phyloP scores from a whole-genome alignment of 208 protist genomes.

The Trypanosoma scelopori region DNA sequence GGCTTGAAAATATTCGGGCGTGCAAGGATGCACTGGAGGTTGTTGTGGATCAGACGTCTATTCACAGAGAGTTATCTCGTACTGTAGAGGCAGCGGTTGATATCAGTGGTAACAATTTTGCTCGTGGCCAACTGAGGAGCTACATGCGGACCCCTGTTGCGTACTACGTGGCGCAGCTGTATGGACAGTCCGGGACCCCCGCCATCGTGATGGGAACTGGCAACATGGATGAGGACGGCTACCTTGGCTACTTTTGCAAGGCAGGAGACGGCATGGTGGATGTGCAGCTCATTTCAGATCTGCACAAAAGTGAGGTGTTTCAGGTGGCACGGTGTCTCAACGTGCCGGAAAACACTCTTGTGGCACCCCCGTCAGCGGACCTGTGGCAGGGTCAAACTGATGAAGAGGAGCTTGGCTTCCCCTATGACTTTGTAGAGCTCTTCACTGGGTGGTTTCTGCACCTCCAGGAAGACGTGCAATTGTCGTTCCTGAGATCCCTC shows the following conservation, averaged over 20 bases:
- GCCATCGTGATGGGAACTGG: slow-evolving; percentile 96
- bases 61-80: slow-evolving; percentile 74
- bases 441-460: slow-evolving; percentile 87
- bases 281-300: slow-evolving; percentile 94
- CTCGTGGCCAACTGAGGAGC: slow-evolving; percentile 90
- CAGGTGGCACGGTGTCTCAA: slow-evolving; percentile 72
- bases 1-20: slow-evolving; percentile 75
- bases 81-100: slow-evolving; percentile 68
- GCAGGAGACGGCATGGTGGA: slow-evolving; percentile 96
- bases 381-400: slow-evolving; percentile 96
- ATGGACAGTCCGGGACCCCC: slow-evolving; percentile 80
- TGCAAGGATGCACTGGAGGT: slow-evolving; percentile 77
- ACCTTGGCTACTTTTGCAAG: slow-evolving; percentile 97
- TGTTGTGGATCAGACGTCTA: slow-evolving; percentile 91
- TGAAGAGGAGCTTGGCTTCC: slow-evolving; percentile 95
- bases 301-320: slow-evolving; percentile 96
- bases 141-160: slow-evolving; percentile 94
- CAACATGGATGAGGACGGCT: slow-evolving; percentile 97
- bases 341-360: slow-evolving; percentile 81
- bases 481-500: slow-evolving; percentile 45
- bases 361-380: slow-evolving; percentile 92
- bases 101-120: slow-evolving; percentile 85
- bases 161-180: slow-evolving; percentile 95
- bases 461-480: slow-evolving; percentile 52
- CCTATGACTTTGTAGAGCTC: slow-evolving; percentile 97